Evolutionary conservation across 176 grass and related monocot species (phyloP).

Genomic region (Bothriochloa decipiens): DNA sequence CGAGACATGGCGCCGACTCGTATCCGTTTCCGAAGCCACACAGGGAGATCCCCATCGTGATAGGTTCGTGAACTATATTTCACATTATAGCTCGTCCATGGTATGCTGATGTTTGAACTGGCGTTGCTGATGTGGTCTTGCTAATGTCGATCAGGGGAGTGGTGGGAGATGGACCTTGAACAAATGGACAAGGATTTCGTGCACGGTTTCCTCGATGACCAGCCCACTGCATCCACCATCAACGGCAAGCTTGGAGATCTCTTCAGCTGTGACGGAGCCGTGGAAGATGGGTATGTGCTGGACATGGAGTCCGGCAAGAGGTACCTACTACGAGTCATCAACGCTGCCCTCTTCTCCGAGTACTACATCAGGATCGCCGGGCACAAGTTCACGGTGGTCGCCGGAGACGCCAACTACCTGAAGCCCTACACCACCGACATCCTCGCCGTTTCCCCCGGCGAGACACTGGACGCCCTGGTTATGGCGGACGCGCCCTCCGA

Average conservation of each 20-base stretch:
- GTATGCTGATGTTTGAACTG: too few species aligned
- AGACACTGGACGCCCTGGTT: slow-evolving; percentile 24
- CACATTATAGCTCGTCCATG: too few species aligned
- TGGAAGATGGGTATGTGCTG: slow-evolving; percentile 1
- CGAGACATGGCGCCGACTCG: neutral
- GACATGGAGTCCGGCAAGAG: slow-evolving; percentile 23
- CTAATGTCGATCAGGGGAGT: neutral
- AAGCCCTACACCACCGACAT: slow-evolving; percentile 32
- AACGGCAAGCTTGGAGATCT: slow-evolving; percentile 44
- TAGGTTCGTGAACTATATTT: neutral
- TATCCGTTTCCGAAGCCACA: slow-evolving; percentile 17
- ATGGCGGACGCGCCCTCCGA: neutral
- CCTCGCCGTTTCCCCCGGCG: neutral
- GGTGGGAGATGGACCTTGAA: neutral
- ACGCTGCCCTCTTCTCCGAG: slow-evolving; percentile 19
- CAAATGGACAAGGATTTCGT: neutral
- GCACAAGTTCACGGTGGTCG: slow-evolving; percentile 37
- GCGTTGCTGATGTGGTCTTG: too few species aligned
- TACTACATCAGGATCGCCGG: slow-evolving; percentile 28
- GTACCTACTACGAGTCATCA: slow-evolving; percentile 6
- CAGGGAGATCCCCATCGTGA: neutral
- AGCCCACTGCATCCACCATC: neutral
- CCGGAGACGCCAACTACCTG: slow-evolving; percentile 24
- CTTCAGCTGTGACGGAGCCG: neutral
- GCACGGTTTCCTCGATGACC: neutral